Evolutionary conservation across 495 filamentous ascomycete genomes (phyloP), one percentile per base, ranked within the genome.

Genomic region (Chaetomidium leptoderma): DNA sequence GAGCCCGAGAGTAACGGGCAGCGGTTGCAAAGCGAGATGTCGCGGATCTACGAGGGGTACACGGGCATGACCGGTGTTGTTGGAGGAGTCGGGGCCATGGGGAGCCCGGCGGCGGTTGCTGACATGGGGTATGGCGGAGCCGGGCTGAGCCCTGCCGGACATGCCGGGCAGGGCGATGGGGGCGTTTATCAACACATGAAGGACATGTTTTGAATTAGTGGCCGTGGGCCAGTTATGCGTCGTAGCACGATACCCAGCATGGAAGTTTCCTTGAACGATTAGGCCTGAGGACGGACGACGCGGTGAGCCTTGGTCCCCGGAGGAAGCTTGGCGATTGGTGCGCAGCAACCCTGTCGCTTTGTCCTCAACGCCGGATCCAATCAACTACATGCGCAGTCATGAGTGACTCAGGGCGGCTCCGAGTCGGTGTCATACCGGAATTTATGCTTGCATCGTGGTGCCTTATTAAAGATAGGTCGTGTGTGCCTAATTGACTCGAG

Each of bases 21-120:
- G 19, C 63, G 68, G 51, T 66, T 80, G 53, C 75, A 76, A 45
- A 74, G 57, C 30, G 77, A 78, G 59, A 77, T 80, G 72, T 70
- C 65, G 29, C 61, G 71, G 7, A 73, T 80, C 39, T 79, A 71
- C 52, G 77, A 79, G 58, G 61, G 61, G 0, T 66, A 64, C 21
- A 50, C 53, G 44, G 60, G 60, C 3, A 24, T 51, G 45, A 48
- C 39, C 17, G 54, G 35, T 9, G 43, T 35, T 19, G 35, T 23
- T 30, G 35, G 1, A 4, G 27, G 40, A 24, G 26, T 10, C 36
- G 32, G 60, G 27, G 21, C n/a, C 17, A 4, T 46, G 50, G 10
- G 29, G 3, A n/a, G 16, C 16, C 21, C 50, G 13, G 19, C 53
- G 8, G 32, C 17, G 26, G 32, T 23, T 1, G 32, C 42, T 11